Percentiles rank a stretch among this genome's conserved stretches.
These are phyloP conservation scores for Withania somnifera DNA, from an alignment of 305 asterid species.

Conservation along the genomic window DNA sequence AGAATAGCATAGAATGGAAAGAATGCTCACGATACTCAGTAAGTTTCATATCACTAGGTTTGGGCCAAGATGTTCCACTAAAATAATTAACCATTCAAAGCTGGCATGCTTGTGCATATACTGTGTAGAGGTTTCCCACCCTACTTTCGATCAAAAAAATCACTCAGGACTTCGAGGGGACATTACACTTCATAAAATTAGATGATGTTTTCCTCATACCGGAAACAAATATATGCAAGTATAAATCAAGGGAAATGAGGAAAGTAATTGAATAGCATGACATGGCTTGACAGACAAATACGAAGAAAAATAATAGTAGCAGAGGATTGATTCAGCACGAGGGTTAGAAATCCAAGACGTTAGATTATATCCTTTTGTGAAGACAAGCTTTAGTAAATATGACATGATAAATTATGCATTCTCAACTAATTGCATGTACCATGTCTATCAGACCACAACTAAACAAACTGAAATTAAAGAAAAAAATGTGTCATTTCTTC, in stretches of 20 bases:
- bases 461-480: conserved; percentile 14
- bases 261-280: background rate
- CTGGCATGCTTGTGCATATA: background rate
- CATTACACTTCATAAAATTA: background rate
- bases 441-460: background rate
- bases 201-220: background rate
- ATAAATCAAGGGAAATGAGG: background rate
- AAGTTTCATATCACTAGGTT: background rate
- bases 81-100: background rate
- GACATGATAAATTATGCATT: background rate
- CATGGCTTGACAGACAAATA: background rate
- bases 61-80: background rate
- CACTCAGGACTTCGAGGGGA: background rate
- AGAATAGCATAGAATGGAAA: background rate
- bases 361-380: background rate
- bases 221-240: background rate
- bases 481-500: conserved; percentile 12
- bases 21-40: background rate
- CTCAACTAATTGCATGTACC: background rate
- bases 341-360: background rate
- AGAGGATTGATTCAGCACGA: background rate
- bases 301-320: background rate
- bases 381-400: background rate
- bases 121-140: background rate
- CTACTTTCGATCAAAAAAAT: too few species aligned